These are phyloP conservation scores for Dactylellina drechsleri DNA, from an alignment of 2,329 filamentous ascomycete species.

Conservation along the genomic window DNA sequence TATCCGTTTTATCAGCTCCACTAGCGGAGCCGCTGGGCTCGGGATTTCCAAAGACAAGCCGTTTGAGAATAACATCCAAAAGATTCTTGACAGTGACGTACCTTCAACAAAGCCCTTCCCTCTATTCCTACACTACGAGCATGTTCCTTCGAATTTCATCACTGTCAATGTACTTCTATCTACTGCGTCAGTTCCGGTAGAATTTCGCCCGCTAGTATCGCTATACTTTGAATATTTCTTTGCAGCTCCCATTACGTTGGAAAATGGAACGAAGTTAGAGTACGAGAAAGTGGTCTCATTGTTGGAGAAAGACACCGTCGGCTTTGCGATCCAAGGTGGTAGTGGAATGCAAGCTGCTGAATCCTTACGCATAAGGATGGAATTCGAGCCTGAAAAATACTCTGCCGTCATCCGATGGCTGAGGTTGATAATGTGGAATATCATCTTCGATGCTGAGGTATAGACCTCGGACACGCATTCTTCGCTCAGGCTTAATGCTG, in stretches of 20 bases:
- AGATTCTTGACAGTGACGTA: conserved; percentile 76
- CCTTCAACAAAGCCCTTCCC: conserved; percentile 68
- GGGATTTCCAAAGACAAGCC: conserved; percentile 15
- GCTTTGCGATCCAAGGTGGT: conserved; percentile 78
- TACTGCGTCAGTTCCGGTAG: conserved; percentile 78
- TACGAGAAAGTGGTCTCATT: conserved; percentile 94
- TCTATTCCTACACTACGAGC: conserved; percentile 95
- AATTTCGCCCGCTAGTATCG: conserved; percentile 82
- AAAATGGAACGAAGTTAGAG: conserved; percentile 77
- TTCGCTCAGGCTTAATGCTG: neutral
- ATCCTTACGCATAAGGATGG: conserved; percentile 81
- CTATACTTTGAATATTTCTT: conserved; percentile 95
- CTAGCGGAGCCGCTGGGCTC: conserved; percentile 45
- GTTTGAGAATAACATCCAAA: conserved; percentile 73
- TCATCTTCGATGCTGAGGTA: conserved; percentile 80
- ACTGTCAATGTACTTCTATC: conserved; percentile 83
- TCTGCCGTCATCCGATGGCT: conserved; percentile 83
- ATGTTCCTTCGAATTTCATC: conserved; percentile 92
- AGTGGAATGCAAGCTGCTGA: conserved; percentile 79
- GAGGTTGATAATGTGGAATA: conserved; percentile 84
- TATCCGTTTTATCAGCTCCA: conserved; percentile 85
- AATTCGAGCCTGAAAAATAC: conserved; percentile 90
- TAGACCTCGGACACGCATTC: neutral
- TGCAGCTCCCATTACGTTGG: conserved; percentile 79
- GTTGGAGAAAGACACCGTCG: conserved; percentile 89